phyloP scores from a whole-genome alignment of 1,284 basidiomycete species.

The Cryptococcus sp. region DNA sequence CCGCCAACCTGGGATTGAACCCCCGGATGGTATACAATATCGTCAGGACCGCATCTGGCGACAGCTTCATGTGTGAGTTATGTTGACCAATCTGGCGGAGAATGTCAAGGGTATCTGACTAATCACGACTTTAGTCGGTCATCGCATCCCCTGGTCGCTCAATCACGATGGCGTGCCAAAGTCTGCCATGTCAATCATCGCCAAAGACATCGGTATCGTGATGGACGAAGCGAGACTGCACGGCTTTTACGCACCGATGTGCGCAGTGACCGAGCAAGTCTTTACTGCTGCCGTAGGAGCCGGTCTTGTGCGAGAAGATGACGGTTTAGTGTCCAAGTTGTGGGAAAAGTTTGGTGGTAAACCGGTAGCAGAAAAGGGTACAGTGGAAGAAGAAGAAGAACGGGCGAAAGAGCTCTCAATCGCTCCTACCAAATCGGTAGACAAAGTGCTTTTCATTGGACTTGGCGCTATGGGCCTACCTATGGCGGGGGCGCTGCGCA shows the following conservation, averaged over 20 bases:
- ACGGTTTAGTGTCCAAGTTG: slow-evolving; percentile 39
- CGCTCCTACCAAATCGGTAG: slow-evolving; percentile 5
- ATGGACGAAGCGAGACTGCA: slow-evolving; percentile 41
- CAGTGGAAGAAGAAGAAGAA: slow-evolving; percentile 30
- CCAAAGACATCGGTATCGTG: slow-evolving; percentile 47
- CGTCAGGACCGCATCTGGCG: slow-evolving; percentile 40
- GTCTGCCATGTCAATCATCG: slow-evolving; percentile 48
- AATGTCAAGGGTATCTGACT: neutral
- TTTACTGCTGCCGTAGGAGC: slow-evolving; percentile 39
- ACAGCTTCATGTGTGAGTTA: slow-evolving; percentile 51
- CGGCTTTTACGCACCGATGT: slow-evolving; percentile 39
- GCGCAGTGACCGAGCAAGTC: slow-evolving; percentile 40
- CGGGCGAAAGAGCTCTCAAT: slow-evolving; percentile 31
- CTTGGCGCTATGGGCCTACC: slow-evolving; percentile 36
- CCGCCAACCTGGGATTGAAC: slow-evolving; percentile 45
- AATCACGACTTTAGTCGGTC: slow-evolving; percentile 28
- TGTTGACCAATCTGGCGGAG: neutral
- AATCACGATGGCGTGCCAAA: slow-evolving; percentile 36
- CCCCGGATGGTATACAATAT: slow-evolving; percentile 42
- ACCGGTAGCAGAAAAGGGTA: slow-evolving; percentile 27
- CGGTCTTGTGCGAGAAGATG: slow-evolving; percentile 36
- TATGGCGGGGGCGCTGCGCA: slow-evolving; percentile 29
- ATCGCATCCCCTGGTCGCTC: slow-evolving; percentile 43
- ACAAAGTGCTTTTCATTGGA: slow-evolving; percentile 36
- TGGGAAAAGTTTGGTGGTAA: slow-evolving; percentile 41